Conservation (phyloP, 768 basidiomycete genomes). For the Suillus occidentalis region DNA sequence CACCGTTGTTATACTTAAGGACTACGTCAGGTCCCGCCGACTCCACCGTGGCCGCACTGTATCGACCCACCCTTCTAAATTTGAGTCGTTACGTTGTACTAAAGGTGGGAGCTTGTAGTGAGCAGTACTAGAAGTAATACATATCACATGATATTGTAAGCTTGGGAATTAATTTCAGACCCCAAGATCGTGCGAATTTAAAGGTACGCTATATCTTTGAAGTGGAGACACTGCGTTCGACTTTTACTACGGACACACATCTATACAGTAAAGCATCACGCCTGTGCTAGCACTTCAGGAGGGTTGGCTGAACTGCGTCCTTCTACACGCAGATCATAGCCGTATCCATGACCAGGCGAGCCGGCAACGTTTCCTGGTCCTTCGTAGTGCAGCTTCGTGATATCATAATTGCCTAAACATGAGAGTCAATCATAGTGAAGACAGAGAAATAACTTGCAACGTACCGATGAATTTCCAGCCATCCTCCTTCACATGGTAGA, state of each 20-base stretch:
- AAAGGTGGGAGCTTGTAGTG: not conserved
- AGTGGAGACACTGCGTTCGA: not conserved
- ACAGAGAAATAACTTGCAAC: constrained; percentile 23
- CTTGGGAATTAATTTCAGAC: not conserved
- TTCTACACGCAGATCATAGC: constrained; percentile 71
- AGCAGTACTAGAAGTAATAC: too few relatives aligned
- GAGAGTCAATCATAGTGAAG: constrained; percentile 15
- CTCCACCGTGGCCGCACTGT: not conserved
- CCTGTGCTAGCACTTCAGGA: constrained; percentile 34
- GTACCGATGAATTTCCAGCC: constrained; percentile 96
- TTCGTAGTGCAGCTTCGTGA: constrained; percentile 89
- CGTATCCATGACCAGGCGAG: constrained; percentile 67
- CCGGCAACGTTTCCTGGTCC: constrained; percentile 72
- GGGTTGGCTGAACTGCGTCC: constrained; percentile 55
- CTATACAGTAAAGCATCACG: constrained; percentile 19
- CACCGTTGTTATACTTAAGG: not conserved
- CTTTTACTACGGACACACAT: constrained; percentile 22
- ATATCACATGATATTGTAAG: not conserved
- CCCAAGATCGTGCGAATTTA: not conserved
- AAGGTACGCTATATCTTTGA: not conserved
- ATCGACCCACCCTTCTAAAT: not conserved
- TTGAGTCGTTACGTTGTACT: not conserved
- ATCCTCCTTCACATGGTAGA: constrained; percentile 92
- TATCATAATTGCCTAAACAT: constrained; percentile 92
- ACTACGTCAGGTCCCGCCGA: not conserved